Base-by-base conservation (phyloP, 768 basidiomycete genomes). In the Trametopsis cervina region DNA sequence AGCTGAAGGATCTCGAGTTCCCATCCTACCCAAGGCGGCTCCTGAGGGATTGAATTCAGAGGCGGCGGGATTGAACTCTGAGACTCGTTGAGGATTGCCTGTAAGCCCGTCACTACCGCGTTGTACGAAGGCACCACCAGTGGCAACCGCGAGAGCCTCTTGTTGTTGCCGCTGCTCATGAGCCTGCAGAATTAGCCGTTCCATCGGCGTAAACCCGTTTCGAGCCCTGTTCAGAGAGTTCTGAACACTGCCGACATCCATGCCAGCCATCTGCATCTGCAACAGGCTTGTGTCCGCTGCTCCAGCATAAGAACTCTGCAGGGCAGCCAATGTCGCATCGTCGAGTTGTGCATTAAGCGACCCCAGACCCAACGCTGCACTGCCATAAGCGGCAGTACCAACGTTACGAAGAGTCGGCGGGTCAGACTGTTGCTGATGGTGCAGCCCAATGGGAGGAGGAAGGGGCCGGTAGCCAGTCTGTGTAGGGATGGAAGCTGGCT, bases 151-250 rank as follows among this genome's bases (percentile, higher is more conserved):
- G 29, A 33, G 29, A 7, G 29, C 29, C 29, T 33, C 29, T 11
- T 44, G 45, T 17, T 55, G 47, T 18, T 56, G 56, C 9, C 37
- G 41, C 18, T 53, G 51, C 15, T 63, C 73, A 68, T 63, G 81
- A 52, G 63, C 79, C 47, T 73, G 81, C 59, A 87, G 74, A 42
- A 86, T 78, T 52, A 77, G 74, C 61, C 83, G 78, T 59, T 87
- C 85, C 0, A 83, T 70, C 1, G 81, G 69, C 0, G 85, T 87
- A 53, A 80, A 87, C 1, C 84, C 84, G 1, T 75, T 70, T 24
- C 66, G 63, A 4, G 72, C 67, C 35, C 70, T 71, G 13, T 61
- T 41, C 13, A n/a, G 1, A 18, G 13, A 12, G 23, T 11, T 24
- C 13, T 21, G 15, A 41, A 2, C 46, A 42, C 21, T 24, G 29